A percentile compares a stretch with the other conserved stretches of the same genome.
Evolutionary conservation across 352 stramenopile species (phyloP).

Genomic region (Halophytophthora polymorphica): DNA sequence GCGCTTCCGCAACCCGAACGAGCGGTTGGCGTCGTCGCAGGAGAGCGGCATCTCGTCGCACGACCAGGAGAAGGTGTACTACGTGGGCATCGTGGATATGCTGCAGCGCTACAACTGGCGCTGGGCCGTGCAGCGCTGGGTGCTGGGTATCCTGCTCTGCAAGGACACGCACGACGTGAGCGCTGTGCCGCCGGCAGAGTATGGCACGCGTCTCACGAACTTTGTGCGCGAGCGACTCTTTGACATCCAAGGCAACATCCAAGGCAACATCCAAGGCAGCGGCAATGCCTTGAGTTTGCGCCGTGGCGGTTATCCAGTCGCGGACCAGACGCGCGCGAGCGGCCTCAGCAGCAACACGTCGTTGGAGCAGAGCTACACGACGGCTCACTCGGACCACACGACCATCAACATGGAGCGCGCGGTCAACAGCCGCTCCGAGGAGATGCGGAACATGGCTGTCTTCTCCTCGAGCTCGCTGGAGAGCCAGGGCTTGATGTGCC

Average conservation of each 20-base stretch:
- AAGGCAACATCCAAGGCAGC: conserved; percentile 5
- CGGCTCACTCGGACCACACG: conserved; percentile 11
- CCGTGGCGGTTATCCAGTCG: conserved; percentile 1
- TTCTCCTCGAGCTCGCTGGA: conserved; percentile 42
- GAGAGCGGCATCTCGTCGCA: conserved; percentile 45
- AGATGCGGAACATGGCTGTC: conserved; percentile 43
- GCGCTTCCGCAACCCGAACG: conserved; percentile 33
- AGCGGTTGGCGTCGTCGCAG: conserved; percentile 25
- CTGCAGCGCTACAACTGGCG: conserved; percentile 85
- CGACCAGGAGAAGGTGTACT: conserved; percentile 63
- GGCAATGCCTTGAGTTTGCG: conserved; percentile 16
- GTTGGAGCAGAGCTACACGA: conserved; percentile 11
- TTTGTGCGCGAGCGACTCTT: conserved; percentile 77
- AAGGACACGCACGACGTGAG: conserved; percentile 84
- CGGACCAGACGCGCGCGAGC: conserved; percentile 9
- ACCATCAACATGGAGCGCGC: conserved; percentile 11
- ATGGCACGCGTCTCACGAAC: conserved; percentile 62
- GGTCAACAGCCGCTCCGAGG: conserved; percentile 21
- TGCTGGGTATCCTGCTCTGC: conserved; percentile 66
- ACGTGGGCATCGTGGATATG: conserved; percentile 81
- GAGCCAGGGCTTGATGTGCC: conserved; percentile 30
- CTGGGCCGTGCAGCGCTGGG: conserved; percentile 78
- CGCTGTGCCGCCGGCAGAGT: conserved; percentile 66
- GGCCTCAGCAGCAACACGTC: conserved; percentile 21
- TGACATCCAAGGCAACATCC: conserved; percentile 39